Evolutionary conservation across 2,329 filamentous ascomycete genomes (phyloP).

Genomic region (Arthroderma uncinatum): DNA sequence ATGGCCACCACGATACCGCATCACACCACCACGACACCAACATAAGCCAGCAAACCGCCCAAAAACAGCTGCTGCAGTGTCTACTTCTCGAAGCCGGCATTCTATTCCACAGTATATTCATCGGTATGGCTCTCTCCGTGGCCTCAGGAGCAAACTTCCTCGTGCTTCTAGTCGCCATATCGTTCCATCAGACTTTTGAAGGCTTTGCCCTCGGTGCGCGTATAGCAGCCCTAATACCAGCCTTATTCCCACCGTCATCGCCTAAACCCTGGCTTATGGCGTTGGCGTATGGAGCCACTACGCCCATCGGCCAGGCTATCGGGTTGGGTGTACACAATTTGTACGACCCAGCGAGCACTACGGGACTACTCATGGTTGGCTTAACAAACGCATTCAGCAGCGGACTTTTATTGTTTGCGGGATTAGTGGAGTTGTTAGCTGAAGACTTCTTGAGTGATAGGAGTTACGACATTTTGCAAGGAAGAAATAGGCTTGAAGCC

Average conservation of each 20-base stretch:
- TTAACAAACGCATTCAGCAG: conserved; percentile 80
- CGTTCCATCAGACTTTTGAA: conserved; percentile 81
- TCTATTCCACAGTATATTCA: conserved; percentile 74
- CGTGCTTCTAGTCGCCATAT: conserved; percentile 68
- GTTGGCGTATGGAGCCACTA: conserved; percentile 56
- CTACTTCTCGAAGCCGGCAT: conserved; percentile 72
- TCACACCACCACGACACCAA: conserved; percentile 11
- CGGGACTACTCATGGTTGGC: conserved; percentile 69
- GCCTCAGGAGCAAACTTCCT: conserved; percentile 68
- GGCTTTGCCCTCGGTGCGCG: conserved; percentile 74
- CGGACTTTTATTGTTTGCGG: conserved; percentile 69
- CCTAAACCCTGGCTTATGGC: conserved; percentile 63
- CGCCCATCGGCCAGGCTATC: conserved; percentile 72
- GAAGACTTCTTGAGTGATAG: conserved; percentile 67
- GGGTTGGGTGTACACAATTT: conserved; percentile 65
- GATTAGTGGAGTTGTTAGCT: conserved; percentile 69
- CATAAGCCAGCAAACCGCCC: conserved; percentile 24
- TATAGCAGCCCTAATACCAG: conserved; percentile 62
- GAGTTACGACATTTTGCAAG: conserved; percentile 50
- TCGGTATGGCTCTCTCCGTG: conserved; percentile 76
- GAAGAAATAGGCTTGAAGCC: conserved; percentile 49
- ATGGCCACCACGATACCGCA: conserved; percentile 11
- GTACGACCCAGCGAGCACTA: conserved; percentile 67
- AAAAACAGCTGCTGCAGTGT: conserved; percentile 62
- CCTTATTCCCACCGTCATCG: conserved; percentile 56